Conservation (phyloP, 2,329 filamentous ascomycete species). For the Penicillium fuscoglaucum region DNA sequence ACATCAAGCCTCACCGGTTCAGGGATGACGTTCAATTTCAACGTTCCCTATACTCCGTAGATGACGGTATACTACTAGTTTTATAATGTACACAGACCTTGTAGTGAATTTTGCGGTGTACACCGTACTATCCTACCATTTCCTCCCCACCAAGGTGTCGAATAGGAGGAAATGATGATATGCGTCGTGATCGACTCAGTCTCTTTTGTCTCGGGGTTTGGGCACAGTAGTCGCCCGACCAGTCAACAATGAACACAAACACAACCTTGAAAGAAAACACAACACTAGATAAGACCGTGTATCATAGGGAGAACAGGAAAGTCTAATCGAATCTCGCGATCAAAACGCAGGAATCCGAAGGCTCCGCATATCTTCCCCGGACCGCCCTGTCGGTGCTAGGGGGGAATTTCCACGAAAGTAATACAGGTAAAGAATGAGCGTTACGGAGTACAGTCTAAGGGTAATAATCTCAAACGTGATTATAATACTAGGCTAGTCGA, state of each 20-base stretch:
- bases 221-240: slow-evolving; percentile 18
- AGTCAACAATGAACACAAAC: slow-evolving; percentile 10
- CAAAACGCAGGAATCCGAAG: slow-evolving; percentile 26
- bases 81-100: background rate
- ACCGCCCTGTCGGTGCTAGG: slow-evolving; percentile 29
- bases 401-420: slow-evolving; percentile 19
- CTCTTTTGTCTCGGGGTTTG: slow-evolving; percentile 10
- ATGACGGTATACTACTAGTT: slow-evolving; percentile 12
- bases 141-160: slow-evolving; percentile 2
- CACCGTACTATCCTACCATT: background rate
- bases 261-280: slow-evolving; percentile 1
- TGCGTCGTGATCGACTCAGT: slow-evolving; percentile 25
- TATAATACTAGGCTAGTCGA: background rate
- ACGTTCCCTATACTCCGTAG: background rate
- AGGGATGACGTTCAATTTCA: slow-evolving; percentile 4
- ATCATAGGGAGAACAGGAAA: slow-evolving; percentile 20
- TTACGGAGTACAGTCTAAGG: background rate
- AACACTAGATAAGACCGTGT: slow-evolving; percentile 6
- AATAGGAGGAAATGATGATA: slow-evolving; percentile 25
- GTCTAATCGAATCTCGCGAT: slow-evolving; percentile 19
- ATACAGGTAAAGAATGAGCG: slow-evolving; percentile 14
- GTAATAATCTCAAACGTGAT: background rate
- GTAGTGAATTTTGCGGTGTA: slow-evolving; percentile 9
- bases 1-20: slow-evolving; percentile 32
- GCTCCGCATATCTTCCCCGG: slow-evolving; percentile 32